Evolutionary conservation across 345 rosid genomes (phyloP), one percentile per base, ranked within the genome.

Genomic region (Eutrema heterophyllum): DNA sequence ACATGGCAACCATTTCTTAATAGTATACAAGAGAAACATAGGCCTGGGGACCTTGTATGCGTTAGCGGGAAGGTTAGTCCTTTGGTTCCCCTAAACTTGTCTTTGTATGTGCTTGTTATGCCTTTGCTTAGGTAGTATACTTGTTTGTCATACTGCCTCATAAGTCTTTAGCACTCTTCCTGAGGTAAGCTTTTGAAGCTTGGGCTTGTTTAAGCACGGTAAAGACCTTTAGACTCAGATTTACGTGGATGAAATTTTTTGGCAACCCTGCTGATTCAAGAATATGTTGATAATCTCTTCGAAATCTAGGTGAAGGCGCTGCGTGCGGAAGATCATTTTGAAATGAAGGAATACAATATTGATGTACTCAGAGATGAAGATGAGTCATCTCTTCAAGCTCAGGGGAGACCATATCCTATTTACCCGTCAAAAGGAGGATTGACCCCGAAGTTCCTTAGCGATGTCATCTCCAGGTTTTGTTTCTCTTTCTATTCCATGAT

Each of bases 341-440:
- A 95, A 82, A 86, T 95, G 83, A 85, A 87, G 82, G 97, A 92
- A 51, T 95, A 91, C 73, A 79, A 78, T 73, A 92, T 92, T 63
- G 93, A 92, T 74, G 81, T 85, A 78, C 82, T 95, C 67, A 82
- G 86, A 78, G 93, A 88, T 87, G 90, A 78, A 63, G 81, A 82
- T 1, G 92, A 82, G 71, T 79, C 89, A 52, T 84, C 86, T 73
- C 74, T 75, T 77, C 76, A 55, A 55, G 68, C 75, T 54, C 84
- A 82, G 64, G 87, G 77, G 78, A 89, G 86, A 82, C 97, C 96
- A 30, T 90, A 89, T 84, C 96, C 97, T 71, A 95, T 95, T 59
- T 92, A 95, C 82, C 96, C 97, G 67, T 87, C 97, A 56, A 95
- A 92, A 83, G 96, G 99, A 71, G 92, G 92, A 75, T 73, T 87